Conservation (phyloP, 768 basidiomycete species). For the Rhizopogon vinicolor region DNA sequence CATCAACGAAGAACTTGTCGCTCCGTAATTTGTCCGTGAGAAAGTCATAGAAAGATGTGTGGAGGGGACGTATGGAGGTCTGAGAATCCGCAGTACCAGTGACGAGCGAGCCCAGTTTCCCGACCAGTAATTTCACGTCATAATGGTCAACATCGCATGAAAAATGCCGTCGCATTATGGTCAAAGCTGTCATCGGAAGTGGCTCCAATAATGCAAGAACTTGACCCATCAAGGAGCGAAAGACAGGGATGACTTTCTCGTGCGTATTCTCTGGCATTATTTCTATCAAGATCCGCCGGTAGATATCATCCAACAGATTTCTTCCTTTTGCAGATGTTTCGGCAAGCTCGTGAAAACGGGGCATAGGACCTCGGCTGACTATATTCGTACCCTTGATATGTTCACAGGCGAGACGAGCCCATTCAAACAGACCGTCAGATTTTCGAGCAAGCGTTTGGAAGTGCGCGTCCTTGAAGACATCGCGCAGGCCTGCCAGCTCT, state of each 20-base stretch:
- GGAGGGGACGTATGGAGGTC: constrained; percentile 8
- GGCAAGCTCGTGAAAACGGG: background rate
- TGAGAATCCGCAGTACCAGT: background rate
- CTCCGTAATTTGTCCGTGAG: constrained; percentile 10
- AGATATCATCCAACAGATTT: constrained; percentile 1
- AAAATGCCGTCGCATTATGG: background rate
- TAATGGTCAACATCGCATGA: background rate
- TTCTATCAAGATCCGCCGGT: background rate
- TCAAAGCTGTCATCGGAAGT: background rate
- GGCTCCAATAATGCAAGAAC: constrained; percentile 3
- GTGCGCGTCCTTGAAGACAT: background rate
- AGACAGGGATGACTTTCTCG: background rate
- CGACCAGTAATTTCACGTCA: constrained; percentile 2
- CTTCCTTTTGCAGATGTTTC: background rate
- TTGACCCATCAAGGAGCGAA: constrained; percentile 4
- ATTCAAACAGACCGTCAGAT: constrained; percentile 4
- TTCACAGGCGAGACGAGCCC: constrained; percentile 5
- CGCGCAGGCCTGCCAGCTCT: background rate
- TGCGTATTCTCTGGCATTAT: background rate
- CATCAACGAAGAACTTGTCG: constrained; percentile 8
- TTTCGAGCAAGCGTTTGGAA: background rate
- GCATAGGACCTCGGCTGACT: background rate
- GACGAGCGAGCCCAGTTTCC: constrained; percentile 3
- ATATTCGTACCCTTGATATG: background rate
- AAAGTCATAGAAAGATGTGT: constrained; percentile 24